These are phyloP conservation scores for Saccharomyces kudriavzevii DNA, from an alignment of 805 yeast species.

Conservation along the genomic window DNA sequence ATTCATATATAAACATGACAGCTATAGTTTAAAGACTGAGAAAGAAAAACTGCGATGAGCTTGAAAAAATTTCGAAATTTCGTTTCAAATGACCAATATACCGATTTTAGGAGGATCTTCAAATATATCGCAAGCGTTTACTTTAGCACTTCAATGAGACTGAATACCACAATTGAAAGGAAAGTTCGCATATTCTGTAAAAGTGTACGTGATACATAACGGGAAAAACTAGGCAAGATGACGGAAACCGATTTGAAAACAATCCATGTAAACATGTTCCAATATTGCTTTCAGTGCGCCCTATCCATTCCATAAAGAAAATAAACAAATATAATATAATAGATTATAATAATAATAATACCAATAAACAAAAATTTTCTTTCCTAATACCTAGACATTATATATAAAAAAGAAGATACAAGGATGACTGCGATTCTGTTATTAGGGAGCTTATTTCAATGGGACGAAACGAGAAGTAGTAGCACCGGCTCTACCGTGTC, in stretches of 20 bases:
- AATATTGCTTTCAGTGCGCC: not conserved
- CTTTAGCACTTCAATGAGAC: no score
- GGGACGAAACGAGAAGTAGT: conserved; percentile 75
- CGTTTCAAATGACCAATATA: not conserved
- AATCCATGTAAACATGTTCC: not conserved
- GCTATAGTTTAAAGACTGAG: not conserved
- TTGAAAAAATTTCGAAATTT: not conserved
- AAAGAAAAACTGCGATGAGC: not conserved
- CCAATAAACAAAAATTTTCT: not conserved
- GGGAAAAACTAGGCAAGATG: no score
- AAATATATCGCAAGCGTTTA: not conserved
- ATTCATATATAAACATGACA: not conserved
- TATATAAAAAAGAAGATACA: not conserved
- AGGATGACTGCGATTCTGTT: not conserved
- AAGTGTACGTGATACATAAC: not conserved
- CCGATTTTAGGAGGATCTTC: not conserved
- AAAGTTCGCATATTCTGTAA: not conserved
- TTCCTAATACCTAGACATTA: not conserved
- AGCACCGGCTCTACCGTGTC: conserved; percentile 97
- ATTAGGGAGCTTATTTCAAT: conserved; percentile 37
- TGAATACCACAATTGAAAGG: not conserved
- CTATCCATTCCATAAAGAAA: not conserved
- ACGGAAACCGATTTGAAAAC: not conserved
- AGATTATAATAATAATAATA: not conserved
- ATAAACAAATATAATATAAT: conserved; percentile 4